These are phyloP conservation scores for Colletotrichum navitas DNA, from an alignment of 2,329 filamentous ascomycete species.

Conservation along the genomic window DNA sequence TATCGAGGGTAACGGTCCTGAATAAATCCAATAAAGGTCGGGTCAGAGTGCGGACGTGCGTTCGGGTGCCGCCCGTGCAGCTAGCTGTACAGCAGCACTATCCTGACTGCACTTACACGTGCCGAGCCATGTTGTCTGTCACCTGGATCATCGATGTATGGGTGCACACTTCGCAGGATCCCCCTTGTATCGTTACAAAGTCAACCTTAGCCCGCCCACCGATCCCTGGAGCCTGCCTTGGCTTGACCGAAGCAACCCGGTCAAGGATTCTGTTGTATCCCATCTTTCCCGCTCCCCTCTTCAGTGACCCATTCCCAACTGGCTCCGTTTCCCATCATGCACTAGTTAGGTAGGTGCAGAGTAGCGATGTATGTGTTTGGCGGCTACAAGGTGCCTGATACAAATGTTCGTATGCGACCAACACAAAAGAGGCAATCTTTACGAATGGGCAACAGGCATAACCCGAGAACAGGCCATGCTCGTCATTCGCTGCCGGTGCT, in stretches of 20 bases:
- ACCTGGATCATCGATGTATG: conserved; percentile 14
- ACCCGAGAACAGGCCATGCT: conserved; percentile 9
- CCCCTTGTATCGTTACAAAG: background rate
- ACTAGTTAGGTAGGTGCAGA: conserved; percentile 17
- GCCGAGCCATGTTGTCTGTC: conserved; percentile 22
- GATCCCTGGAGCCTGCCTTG: background rate
- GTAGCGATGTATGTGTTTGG: conserved; percentile 2
- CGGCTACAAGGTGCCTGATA: background rate
- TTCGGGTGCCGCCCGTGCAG: background rate
- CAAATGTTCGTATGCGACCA: conserved; percentile 21
- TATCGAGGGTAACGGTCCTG: background rate
- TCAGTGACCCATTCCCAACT: conserved; percentile 10
- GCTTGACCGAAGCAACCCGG: conserved; percentile 3
- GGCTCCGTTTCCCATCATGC: conserved; percentile 12
- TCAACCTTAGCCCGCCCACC: conserved; percentile 8
- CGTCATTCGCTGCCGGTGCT: conserved; percentile 26
- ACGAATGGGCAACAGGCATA: conserved; percentile 30
- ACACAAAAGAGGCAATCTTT: conserved; percentile 38
- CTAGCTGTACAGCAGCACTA: background rate
- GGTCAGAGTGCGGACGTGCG: background rate
- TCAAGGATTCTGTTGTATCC: conserved; percentile 25
- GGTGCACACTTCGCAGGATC: background rate
- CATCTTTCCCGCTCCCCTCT: conserved; percentile 19
- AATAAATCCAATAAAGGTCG: background rate
- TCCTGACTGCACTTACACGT: background rate